Evolutionary conservation across 225 moss, liverwort and hornwort genomes (phyloP).

Genomic region (Takakia lepidozioides): DNA sequence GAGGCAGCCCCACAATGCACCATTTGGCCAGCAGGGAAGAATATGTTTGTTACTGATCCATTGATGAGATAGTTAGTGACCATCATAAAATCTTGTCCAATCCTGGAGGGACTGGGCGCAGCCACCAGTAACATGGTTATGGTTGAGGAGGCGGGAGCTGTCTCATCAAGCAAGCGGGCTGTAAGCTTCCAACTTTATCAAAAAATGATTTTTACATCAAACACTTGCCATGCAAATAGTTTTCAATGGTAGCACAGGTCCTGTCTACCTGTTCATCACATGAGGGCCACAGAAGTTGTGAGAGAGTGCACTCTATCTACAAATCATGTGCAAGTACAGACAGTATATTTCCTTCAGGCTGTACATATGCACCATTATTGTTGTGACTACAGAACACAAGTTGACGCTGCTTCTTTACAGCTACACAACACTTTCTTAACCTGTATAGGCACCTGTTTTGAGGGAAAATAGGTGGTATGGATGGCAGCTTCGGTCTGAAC

Average conservation of each 20-base stretch:
- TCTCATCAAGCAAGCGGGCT: constrained; percentile 48
- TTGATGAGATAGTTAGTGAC: constrained; percentile 17
- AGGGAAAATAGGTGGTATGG: background rate
- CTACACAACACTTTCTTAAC: too few relatives aligned
- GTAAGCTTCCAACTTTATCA: constrained; percentile 27
- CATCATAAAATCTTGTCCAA: constrained; percentile 23
- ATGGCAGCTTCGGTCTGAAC: constrained; percentile 73
- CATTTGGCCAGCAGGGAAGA: constrained; percentile 3
- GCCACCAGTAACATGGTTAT: constrained; percentile 32
- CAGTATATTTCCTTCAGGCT: background rate
- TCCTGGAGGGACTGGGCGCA: constrained; percentile 29
- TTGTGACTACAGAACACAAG: too few relatives aligned
- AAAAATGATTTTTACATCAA: background rate
- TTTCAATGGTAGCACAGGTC: too few relatives aligned
- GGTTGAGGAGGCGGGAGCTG: constrained; percentile 32
- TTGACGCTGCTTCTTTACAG: too few relatives aligned
- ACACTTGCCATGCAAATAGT: background rate
- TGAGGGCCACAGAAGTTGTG: too few relatives aligned
- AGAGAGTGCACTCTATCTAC: too few relatives aligned
- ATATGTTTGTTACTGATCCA: constrained; percentile 14
- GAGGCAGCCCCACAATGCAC: background rate
- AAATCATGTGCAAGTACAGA: too few relatives aligned
- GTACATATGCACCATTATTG: too few relatives aligned
- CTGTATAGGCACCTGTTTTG: too few relatives aligned
- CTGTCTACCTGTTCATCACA: background rate